phyloP scores from a whole-genome alignment of 306 rosid genomes.

The Senna siamea region DNA sequence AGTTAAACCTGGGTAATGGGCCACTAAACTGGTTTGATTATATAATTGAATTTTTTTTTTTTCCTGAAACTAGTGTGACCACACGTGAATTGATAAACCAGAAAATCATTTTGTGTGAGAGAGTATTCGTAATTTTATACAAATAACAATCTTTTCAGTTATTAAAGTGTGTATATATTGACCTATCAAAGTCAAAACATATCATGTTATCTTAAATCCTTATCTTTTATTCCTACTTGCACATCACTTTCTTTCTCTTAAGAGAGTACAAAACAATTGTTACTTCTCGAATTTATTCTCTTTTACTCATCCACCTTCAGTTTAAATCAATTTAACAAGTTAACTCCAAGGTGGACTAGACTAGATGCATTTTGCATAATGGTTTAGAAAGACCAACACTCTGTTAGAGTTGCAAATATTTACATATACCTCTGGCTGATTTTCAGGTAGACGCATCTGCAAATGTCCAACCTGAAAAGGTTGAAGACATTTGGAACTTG shows the following conservation, averaged over 20 bases:
- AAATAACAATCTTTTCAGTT: not conserved
- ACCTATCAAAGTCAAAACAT: conserved; percentile 1
- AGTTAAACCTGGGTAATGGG: not conserved
- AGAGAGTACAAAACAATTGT: not conserved
- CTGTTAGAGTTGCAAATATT: not conserved
- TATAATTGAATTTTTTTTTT: not conserved
- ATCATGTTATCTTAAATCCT: not conserved
- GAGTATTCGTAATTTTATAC: not conserved
- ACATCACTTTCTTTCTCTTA: not conserved
- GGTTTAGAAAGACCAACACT: conserved; percentile 2
- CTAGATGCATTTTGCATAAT: conserved; percentile 5
- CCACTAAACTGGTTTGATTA: not conserved
- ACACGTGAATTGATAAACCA: too few relatives aligned
- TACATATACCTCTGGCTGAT: conserved; percentile 14
- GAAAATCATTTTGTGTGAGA: not conserved
- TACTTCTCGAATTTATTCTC: not conserved
- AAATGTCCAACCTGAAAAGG: conserved; percentile 87
- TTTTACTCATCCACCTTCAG: not conserved
- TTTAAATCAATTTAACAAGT: not conserved
- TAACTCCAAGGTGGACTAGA: not conserved
- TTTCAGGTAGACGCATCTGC: conserved; percentile 88
- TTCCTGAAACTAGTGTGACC: too few relatives aligned
- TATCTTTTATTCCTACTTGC: not conserved
- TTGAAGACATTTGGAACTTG: conserved; percentile 85
- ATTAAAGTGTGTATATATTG: not conserved